Evolutionary conservation across 1,139 yeast genomes (phyloP), one percentile per base, ranked within the genome.

Genomic region (Yamadazyma atmosphaerica): DNA sequence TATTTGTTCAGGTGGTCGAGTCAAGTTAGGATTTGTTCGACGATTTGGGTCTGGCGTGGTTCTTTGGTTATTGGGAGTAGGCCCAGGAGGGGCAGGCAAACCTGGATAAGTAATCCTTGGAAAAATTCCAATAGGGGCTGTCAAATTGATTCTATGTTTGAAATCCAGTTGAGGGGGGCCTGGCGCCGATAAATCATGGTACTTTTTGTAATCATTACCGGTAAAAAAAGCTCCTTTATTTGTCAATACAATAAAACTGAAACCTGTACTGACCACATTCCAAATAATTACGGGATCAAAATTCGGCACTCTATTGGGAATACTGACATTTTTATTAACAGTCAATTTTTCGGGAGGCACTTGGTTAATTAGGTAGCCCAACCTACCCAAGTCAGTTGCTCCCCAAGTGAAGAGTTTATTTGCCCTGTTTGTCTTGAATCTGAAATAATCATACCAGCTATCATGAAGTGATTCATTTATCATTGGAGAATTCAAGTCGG

Each of bases 331-430:
- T 32, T 61, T 56, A 8, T 47, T 41, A 6, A 57, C 50, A 4
- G 60, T 45, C 11, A 64, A 47, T 45, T 67, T 56, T n/a, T 55
- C 57, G 9, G 41, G 44, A 4, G 69, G 63, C 6, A 66, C 49
- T 14, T 56, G 58, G 17, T 56, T 51, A 0, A 64, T 46, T 5
- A 64, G 51, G 45, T 72, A 75, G 0, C 92, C 94, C 35, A 85
- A 61, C 32, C 92, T 58, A 2, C 83, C 83, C 35, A 68, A 65
- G 22, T 60, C 60, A 5, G 73, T 53, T 12, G 74, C 60, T 1
- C 89, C 87, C 94, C 94, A 83, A 0, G 87, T 79, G 46, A 66
- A 76, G 3, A 85, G 49, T 32, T 64, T 56, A 4, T 78, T 76
- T 2, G 66, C 54, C 24, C 52, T 50, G 1, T 69, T 54, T 11